A percentile compares a stretch with the other conserved stretches of the same genome.
Conservation (phyloP, 805 yeast species). For the Yamadazyma philogaea region DNA sequence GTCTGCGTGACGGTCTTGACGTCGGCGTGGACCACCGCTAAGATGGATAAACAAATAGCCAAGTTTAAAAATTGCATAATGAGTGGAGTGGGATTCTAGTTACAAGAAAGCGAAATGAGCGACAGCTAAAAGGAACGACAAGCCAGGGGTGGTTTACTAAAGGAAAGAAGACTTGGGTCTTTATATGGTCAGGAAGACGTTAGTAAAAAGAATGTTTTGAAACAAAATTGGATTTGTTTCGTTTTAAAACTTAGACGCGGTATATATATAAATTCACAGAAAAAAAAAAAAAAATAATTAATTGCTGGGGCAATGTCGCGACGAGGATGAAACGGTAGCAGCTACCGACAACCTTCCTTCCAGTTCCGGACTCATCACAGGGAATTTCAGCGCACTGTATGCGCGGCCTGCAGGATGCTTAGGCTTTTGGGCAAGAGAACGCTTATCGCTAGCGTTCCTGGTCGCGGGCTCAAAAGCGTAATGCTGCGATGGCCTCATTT, state of each 20-base stretch:
- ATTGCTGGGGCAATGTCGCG: not conserved
- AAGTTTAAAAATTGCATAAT: conserved; percentile 23
- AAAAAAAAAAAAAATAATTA: not conserved
- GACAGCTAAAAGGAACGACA: conserved; percentile 1
- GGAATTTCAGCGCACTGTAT: too few species aligned
- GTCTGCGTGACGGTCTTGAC: conserved; percentile 12
- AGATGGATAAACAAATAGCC: conserved; percentile 16
- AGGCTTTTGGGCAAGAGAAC: too few species aligned
- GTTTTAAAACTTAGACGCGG: conserved; percentile 1
- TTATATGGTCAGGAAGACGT: not conserved
- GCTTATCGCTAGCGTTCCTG: too few species aligned
- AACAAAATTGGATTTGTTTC: not conserved
- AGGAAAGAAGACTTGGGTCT: conserved; percentile 4
- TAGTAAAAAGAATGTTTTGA: conserved; percentile 5
- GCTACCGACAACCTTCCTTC: too few species aligned
- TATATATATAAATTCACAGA: not conserved
- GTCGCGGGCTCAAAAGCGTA: too few species aligned
- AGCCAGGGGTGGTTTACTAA: too few species aligned
- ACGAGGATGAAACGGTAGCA: too few species aligned
- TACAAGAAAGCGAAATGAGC: conserved; percentile 6
- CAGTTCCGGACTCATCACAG: not conserved
- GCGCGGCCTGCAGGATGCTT: too few species aligned
- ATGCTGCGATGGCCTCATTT: too few species aligned
- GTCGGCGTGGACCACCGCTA: conserved; percentile 11
- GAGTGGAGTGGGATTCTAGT: conserved; percentile 6